Percentiles rank a stretch among this genome's conserved stretches.
Evolutionary conservation across 2,329 filamentous ascomycete species (phyloP).

Genomic region (Hymenoscyphus albidus): DNA sequence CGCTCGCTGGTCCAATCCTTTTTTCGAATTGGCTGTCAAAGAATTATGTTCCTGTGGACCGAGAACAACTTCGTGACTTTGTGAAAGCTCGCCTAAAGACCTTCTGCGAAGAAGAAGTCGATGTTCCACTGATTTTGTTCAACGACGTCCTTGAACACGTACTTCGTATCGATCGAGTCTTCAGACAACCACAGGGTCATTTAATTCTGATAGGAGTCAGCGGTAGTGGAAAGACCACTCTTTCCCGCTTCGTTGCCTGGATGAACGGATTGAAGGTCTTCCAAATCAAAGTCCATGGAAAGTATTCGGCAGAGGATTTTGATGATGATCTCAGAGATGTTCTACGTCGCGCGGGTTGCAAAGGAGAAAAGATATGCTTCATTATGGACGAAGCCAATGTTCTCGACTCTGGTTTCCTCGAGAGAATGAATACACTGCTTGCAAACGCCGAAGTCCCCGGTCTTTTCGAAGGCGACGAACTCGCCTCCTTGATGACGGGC

Average conservation of each 20-base stretch:
- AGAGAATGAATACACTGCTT: slow-evolving; percentile 97
- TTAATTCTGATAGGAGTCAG: slow-evolving; percentile 98
- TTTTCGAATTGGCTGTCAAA: slow-evolving; percentile 99
- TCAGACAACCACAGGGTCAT: slow-evolving; percentile 96
- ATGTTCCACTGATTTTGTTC: slow-evolving; percentile 97
- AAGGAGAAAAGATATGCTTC: slow-evolving; percentile 99
- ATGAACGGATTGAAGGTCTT: slow-evolving; percentile 99
- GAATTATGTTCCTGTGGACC: slow-evolving; percentile 95
- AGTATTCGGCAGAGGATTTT: slow-evolving; percentile 97
- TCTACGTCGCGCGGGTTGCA: slow-evolving; percentile 88
- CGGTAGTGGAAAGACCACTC: slow-evolving; percentile 95
- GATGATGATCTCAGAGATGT: slow-evolving; percentile 96
- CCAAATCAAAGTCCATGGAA: slow-evolving; percentile 99
- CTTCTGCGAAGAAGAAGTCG: slow-evolving; percentile 99
- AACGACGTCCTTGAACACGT: slow-evolving; percentile 99
- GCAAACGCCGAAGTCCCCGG: slow-evolving; percentile 99
- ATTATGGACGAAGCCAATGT: slow-evolving; percentile 99
- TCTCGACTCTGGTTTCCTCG: slow-evolving; percentile 94
- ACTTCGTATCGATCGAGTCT: slow-evolving; percentile 95
- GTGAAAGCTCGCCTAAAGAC: slow-evolving; percentile 96
- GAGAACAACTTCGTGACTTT: slow-evolving; percentile 91
- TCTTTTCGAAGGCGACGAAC: slow-evolving; percentile 98
- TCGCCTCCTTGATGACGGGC: slow-evolving; percentile 96
- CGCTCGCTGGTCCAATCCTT: slow-evolving; percentile 86
- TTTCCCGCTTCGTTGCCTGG: slow-evolving; percentile 98